Conservation (phyloP, 768 basidiomycete species). For the Phylloporus sp. region DNA sequence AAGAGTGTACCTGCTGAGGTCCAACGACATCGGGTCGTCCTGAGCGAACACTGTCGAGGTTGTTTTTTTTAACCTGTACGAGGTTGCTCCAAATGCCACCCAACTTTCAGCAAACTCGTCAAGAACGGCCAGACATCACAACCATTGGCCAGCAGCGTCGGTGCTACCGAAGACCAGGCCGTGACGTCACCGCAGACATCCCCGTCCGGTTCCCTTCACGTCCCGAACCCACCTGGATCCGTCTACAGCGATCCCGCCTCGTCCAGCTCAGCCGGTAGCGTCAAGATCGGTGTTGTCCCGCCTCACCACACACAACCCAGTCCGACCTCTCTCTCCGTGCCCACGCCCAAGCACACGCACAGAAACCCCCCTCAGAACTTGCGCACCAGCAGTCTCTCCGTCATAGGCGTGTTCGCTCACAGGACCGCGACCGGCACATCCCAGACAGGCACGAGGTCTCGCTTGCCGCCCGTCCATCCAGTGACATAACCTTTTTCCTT, state of each 20-base stretch:
- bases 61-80: too few relatives aligned
- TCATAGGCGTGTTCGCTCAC: slow-evolving; percentile 29
- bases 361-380: slow-evolving; percentile 16
- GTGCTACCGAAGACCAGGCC: not conserved
- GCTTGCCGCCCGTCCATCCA: slow-evolving; percentile 28
- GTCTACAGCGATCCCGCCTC: slow-evolving; percentile 4
- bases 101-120: slow-evolving; percentile 31
- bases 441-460: slow-evolving; percentile 32
- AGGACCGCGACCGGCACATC: slow-evolving; percentile 27
- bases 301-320: slow-evolving; percentile 24
- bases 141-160: not conserved
- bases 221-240: slow-evolving; percentile 9
- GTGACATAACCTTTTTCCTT: slow-evolving; percentile 15
- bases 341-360: not conserved
- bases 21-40: too few relatives aligned
- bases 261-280: slow-evolving; percentile 17
- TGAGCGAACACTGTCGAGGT: too few relatives aligned
- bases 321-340: slow-evolving; percentile 13
- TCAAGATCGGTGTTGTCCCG: slow-evolving; percentile 31
- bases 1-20: too few relatives aligned
- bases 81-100: slow-evolving; percentile 30
- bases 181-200: not conserved
- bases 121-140: slow-evolving; percentile 7
- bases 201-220: not conserved
- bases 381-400: slow-evolving; percentile 14